Evolutionary conservation across 2,329 filamentous ascomycete species (phyloP).

Genomic region (Botryotinia globosa): DNA sequence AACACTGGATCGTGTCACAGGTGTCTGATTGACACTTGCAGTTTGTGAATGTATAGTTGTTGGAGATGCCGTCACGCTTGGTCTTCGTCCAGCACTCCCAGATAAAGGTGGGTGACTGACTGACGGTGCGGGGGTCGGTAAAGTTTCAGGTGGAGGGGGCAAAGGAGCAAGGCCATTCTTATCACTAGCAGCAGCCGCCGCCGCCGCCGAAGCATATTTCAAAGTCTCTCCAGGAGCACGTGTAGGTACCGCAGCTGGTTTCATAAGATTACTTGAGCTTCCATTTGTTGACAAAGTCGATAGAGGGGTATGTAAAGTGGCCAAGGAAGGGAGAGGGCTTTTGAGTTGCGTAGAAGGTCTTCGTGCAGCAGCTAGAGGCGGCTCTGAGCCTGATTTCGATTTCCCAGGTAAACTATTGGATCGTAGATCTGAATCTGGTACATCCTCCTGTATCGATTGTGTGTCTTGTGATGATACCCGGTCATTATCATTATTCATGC

Average conservation of each 20-base stretch:
- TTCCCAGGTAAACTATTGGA: conserved; percentile 48
- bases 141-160: conserved; percentile 76
- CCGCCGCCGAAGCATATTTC: conserved; percentile 95
- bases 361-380: conserved; percentile 54
- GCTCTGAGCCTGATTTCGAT: conserved; percentile 56
- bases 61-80: conserved; percentile 59
- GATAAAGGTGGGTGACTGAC: conserved; percentile 36
- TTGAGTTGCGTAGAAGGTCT: conserved; percentile 88
- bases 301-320: conserved; percentile 78
- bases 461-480: conserved; percentile 92
- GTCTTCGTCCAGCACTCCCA: conserved; percentile 46
- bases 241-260: conserved; percentile 83
- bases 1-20: conserved; percentile 40
- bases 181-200: conserved; percentile 86
- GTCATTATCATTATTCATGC: conserved; percentile 77
- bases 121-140: conserved; percentile 48
- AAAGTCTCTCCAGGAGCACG: conserved; percentile 84
- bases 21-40: conserved; percentile 36
- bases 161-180: conserved; percentile 91
- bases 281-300: conserved; percentile 54
- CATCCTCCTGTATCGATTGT: conserved; percentile 86
- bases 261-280: conserved; percentile 68
- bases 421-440: conserved; percentile 56
- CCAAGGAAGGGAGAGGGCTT: conserved; percentile 87
- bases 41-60: conserved; percentile 49